These are phyloP conservation scores for Penicillium sp. DNA, from an alignment of 2,329 filamentous ascomycete genomes.

Conservation along the genomic window DNA sequence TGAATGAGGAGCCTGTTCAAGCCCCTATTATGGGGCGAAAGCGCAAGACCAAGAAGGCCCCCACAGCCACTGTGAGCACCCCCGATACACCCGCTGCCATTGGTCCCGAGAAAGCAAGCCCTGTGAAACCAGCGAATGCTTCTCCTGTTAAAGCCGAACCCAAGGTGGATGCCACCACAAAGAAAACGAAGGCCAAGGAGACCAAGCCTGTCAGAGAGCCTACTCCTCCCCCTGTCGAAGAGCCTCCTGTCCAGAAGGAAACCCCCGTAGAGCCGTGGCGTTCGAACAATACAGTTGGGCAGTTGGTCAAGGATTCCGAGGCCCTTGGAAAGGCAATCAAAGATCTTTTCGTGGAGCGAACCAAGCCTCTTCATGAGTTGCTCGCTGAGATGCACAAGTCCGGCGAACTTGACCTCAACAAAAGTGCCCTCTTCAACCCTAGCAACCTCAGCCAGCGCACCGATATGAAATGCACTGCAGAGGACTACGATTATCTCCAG, in stretches of 20 bases:
- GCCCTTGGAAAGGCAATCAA: slow-evolving; percentile 33
- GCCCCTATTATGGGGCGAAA: slow-evolving; percentile 63
- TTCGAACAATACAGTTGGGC: slow-evolving; percentile 39
- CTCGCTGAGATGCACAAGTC: slow-evolving; percentile 39
- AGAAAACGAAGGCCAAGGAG: slow-evolving; percentile 26
- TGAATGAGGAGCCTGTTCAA: slow-evolving; percentile 52
- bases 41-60: slow-evolving; percentile 54
- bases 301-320: slow-evolving; percentile 39
- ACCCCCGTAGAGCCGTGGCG: slow-evolving; percentile 32
- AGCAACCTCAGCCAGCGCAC: slow-evolving; percentile 39
- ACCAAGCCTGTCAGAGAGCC: slow-evolving; percentile 17
- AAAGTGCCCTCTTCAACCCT: slow-evolving; percentile 40
- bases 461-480: slow-evolving; percentile 41
- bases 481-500: slow-evolving; percentile 40
- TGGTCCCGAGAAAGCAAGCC: slow-evolving; percentile 14
- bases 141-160: slow-evolving; percentile 21
- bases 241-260: slow-evolving; percentile 21
- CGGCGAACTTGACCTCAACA: slow-evolving; percentile 36
- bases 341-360: slow-evolving; percentile 41
- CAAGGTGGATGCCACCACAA: slow-evolving; percentile 18
- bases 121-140: slow-evolving; percentile 11
- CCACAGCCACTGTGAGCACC: slow-evolving; percentile 24
- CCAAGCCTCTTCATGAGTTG: slow-evolving; percentile 35
- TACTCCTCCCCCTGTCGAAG: slow-evolving; percentile 18
- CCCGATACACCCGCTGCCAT: slow-evolving; percentile 10